These are phyloP conservation scores for Botrytis squamosa DNA, from an alignment of 2,329 filamentous ascomycete species.

Conservation along the genomic window DNA sequence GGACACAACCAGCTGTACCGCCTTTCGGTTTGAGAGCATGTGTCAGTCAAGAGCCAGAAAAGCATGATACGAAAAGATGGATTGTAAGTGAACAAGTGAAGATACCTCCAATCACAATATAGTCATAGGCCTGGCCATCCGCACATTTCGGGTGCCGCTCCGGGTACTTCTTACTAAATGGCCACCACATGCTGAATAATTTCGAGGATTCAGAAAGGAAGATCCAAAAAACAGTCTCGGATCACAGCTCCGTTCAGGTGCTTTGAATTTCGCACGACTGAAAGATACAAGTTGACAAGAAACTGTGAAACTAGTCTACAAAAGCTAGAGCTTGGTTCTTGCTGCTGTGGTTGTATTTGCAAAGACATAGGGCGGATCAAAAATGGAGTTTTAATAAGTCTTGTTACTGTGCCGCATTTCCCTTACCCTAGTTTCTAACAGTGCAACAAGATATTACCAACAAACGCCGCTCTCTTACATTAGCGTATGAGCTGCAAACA, in stretches of 20 bases:
- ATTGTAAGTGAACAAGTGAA: neutral
- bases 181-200: neutral
- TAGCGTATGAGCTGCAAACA: neutral
- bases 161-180: neutral
- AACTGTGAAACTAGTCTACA: neutral
- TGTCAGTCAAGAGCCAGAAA: neutral
- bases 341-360: neutral
- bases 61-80: no score
- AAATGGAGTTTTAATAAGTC: no score
- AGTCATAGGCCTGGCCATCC: neutral
- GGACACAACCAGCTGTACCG: constrained; percentile 44
- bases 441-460: neutral
- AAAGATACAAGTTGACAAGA: neutral
- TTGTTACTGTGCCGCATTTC: neutral
- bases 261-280: neutral
- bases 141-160: neutral
- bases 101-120: constrained; percentile 9
- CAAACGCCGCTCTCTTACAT: neutral
- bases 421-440: neutral
- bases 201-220: neutral
- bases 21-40: constrained; percentile 27
- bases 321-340: neutral
- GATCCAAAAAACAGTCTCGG: neutral
- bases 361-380: neutral
- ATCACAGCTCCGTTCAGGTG: neutral